These are phyloP conservation scores for Monosporascus cannonballus DNA, from an alignment of 2,329 filamentous ascomycete genomes.

Conservation along the genomic window DNA sequence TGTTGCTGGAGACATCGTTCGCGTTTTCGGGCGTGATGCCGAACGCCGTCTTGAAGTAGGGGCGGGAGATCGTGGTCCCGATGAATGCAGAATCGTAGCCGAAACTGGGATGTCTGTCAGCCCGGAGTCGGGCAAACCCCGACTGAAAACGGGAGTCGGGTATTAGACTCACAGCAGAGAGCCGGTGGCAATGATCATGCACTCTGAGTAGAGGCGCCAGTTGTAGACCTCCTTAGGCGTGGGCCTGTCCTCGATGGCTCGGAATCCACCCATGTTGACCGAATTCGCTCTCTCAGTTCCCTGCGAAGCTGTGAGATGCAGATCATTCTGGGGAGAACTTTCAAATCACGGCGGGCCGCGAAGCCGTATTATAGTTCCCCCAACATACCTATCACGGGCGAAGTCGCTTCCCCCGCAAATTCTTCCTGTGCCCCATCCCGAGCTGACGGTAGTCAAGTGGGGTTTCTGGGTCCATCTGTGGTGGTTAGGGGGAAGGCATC, in stretches of 20 bases:
- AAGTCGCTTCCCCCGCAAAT: not conserved
- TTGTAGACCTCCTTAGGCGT: slow-evolving; percentile 52
- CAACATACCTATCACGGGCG: not conserved
- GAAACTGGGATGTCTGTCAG: slow-evolving; percentile 27
- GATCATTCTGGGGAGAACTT: not conserved
- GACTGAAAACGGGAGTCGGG: not conserved
- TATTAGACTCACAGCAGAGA: slow-evolving; percentile 29
- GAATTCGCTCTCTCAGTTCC: not conserved
- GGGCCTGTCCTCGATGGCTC: slow-evolving; percentile 47
- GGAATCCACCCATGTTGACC: slow-evolving; percentile 31
- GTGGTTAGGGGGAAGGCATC: not conserved
- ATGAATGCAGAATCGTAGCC: slow-evolving; percentile 50
- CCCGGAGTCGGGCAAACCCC: not conserved
- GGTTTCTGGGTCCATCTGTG: not conserved
- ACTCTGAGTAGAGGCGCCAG: slow-evolving; percentile 41
- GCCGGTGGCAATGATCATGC: slow-evolving; percentile 42
- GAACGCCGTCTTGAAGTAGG: slow-evolving; percentile 41
- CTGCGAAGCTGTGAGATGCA: not conserved
- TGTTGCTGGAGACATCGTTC: slow-evolving; percentile 37
- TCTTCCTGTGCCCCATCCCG: not conserved
- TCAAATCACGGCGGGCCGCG: not conserved
- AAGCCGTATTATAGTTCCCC: not conserved
- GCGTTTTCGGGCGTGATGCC: slow-evolving; percentile 29
- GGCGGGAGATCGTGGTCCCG: slow-evolving; percentile 45
- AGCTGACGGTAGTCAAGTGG: not conserved